phyloP scores from a whole-genome alignment of 371 early-diverging fungal genomes.

The Encephalitozoon intestinalis region DNA sequence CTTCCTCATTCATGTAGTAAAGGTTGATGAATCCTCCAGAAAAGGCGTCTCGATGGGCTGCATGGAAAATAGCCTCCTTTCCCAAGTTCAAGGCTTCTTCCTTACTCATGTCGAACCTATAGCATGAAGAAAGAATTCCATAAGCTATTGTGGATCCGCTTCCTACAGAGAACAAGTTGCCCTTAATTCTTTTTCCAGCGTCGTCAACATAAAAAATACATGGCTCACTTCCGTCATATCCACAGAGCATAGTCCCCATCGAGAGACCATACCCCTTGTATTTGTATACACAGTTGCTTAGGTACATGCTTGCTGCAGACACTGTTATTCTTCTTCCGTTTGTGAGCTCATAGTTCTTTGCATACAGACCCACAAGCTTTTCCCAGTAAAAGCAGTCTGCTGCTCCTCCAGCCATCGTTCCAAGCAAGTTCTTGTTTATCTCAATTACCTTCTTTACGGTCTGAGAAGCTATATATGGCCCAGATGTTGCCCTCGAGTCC shows the following conservation, averaged over 20 bases:
- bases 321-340: constrained; percentile 95
- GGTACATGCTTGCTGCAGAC: constrained; percentile 89
- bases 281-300: constrained; percentile 83
- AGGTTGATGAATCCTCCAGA: constrained; percentile 85
- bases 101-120: constrained; percentile 74
- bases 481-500: constrained; percentile 95
- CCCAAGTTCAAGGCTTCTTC: constrained; percentile 89
- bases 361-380: constrained; percentile 86
- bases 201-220: constrained; percentile 91
- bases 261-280: constrained; percentile 97
- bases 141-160: constrained; percentile 88
- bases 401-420: constrained; percentile 99
- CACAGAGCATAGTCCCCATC: constrained; percentile 98
- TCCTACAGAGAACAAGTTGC: constrained; percentile 87
- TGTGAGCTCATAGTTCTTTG: constrained; percentile 78
- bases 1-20: constrained; percentile 60
- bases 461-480: constrained; percentile 91
- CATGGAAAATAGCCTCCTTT: constrained; percentile 88
- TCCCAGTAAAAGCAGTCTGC: constrained; percentile 99
- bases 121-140: constrained; percentile 85
- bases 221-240: constrained; percentile 96
- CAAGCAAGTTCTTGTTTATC: constrained; percentile 93
- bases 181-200: constrained; percentile 77
- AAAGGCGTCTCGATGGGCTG: constrained; percentile 92
- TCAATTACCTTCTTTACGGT: constrained; percentile 97